phyloP scores from a whole-genome alignment of 2,329 filamentous ascomycete genomes.

The Aspergillus ibericus region DNA sequence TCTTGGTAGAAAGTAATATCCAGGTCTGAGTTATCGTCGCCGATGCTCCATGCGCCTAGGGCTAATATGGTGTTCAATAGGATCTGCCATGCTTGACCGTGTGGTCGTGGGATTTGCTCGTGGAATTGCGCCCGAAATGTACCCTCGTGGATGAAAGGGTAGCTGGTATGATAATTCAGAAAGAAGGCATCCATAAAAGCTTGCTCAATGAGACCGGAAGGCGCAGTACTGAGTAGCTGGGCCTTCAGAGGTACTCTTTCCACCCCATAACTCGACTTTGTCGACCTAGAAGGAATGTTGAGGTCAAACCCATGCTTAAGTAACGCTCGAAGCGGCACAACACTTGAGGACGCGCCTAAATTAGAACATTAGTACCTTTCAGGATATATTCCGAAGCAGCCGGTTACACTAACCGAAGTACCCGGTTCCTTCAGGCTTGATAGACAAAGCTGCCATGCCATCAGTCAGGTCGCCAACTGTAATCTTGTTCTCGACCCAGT shows the following conservation, averaged over 20 bases:
- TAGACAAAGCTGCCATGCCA: slow-evolving; percentile 44
- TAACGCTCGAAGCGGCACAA: slow-evolving; percentile 40
- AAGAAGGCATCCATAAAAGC: slow-evolving; percentile 50
- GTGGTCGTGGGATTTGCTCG: slow-evolving; percentile 44
- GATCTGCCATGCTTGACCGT: slow-evolving; percentile 47
- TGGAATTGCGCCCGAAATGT: slow-evolving; percentile 50
- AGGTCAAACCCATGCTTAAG: slow-evolving; percentile 42
- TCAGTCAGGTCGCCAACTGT: slow-evolving; percentile 41
- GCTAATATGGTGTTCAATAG: slow-evolving; percentile 49
- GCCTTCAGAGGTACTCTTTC: slow-evolving; percentile 38
- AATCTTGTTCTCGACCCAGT: slow-evolving; percentile 42
- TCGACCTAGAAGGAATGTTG: slow-evolving; percentile 34
- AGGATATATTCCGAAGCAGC: neutral
- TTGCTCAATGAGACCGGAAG: slow-evolving; percentile 41
- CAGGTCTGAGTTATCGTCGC: slow-evolving; percentile 42
- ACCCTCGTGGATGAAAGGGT: slow-evolving; percentile 51
- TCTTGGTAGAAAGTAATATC: slow-evolving; percentile 50
- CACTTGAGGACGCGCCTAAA: slow-evolving; percentile 40
- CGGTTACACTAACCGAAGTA: slow-evolving; percentile 35
- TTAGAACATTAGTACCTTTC: slow-evolving; percentile 5
- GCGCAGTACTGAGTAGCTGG: slow-evolving; percentile 39
- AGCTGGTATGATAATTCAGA: slow-evolving; percentile 47
- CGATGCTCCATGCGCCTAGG: slow-evolving; percentile 47
- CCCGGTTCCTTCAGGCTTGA: slow-evolving; percentile 41
- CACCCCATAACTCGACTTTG: slow-evolving; percentile 21